Base-by-base conservation (phyloP, 495 filamentous ascomycete species). In the Penicillium macrosclerotiorum region DNA sequence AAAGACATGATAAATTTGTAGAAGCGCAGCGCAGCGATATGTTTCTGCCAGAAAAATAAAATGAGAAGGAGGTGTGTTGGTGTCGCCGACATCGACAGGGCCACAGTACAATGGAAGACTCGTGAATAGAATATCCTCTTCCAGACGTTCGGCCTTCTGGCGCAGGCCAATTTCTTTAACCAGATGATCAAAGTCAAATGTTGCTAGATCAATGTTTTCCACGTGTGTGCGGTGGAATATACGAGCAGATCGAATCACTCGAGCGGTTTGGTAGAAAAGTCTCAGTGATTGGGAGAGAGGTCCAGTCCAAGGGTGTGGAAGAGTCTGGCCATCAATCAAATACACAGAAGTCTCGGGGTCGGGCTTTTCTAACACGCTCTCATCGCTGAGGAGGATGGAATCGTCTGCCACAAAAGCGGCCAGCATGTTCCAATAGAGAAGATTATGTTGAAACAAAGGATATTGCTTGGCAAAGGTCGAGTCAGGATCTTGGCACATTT, bases 1-100 rank as follows among this genome's bases (percentile, higher is more conserved):
- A 34, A 57, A 60, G 26, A 60, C 57, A 12, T 57, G 57, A 11
- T 60, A 60, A 11, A 60, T 60, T 43, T 60, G 57, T 5, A 60
- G 45, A 6, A 60, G 47, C 3, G 54, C 54, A 5, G 54, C 45
- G 18, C 57, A 60, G 22, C 57, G 57, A 41, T 60, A 60, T 31
- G 47, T 47, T 22, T 60, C 57, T 17, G 57, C 57, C 12, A 60
- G 22, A 8, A 51, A 57, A 8, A 60, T 56, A 25, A 60, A 60
- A 35, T 60, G 57, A 1, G 57, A 51, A 6, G 57, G 57, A 6
- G 57, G 57, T 1, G 57, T 57, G 34, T 60, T 52, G 12, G 54
- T 52, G 25, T 60, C 57, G 7, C 57, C 57, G 8, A 51, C 52
- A 8, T 60, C 57, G 13, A 60, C 47, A 7, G 54, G 57, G 0